These are phyloP conservation scores for Fusarium euwallaceae DNA, from an alignment of 2,329 filamentous ascomycete species.

Conservation along the genomic window DNA sequence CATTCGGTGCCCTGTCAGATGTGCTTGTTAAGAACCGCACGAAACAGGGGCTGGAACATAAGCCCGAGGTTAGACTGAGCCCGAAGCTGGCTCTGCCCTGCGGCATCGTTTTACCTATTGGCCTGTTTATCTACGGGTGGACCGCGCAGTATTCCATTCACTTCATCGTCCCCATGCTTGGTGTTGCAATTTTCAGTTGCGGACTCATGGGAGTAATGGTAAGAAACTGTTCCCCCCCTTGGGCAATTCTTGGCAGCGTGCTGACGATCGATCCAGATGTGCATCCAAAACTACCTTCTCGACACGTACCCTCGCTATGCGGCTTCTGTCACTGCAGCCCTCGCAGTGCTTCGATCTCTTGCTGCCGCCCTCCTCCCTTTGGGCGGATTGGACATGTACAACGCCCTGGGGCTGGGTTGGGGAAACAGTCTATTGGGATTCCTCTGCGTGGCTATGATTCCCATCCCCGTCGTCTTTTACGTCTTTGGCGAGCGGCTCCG, in stretches of 20 bases:
- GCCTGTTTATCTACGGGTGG: constrained; percentile 35
- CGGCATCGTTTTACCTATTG: constrained; percentile 19
- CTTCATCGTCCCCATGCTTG: constrained; percentile 38
- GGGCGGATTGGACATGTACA: constrained; percentile 9
- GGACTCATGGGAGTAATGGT: constrained; percentile 48
- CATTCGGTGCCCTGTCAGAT: constrained; percentile 28
- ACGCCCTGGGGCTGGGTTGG: constrained; percentile 12
- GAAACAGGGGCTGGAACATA: constrained; percentile 9
- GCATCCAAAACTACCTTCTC: constrained; percentile 55
- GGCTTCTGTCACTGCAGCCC: constrained; percentile 33
- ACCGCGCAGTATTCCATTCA: constrained; percentile 26
- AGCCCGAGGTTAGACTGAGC: constrained; percentile 30
- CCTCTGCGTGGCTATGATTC: constrained; percentile 5
- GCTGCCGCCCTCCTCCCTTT: constrained; percentile 70
- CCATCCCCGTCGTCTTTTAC: constrained; percentile 4
- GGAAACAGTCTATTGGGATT: constrained; percentile 11
- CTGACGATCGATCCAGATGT: constrained; percentile 53
- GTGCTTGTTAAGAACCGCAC: constrained; percentile 7
- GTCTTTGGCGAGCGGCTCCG: constrained; percentile 1
- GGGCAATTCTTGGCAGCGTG: background rate
- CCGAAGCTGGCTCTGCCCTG: constrained; percentile 25
- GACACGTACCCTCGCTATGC: constrained; percentile 36
- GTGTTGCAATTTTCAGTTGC: constrained; percentile 57
- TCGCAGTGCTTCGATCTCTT: constrained; percentile 59
- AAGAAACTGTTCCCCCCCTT: background rate